Evolutionary conservation across 352 stramenopile genomes (phyloP), one percentile per base, ranked within the genome.

Genomic region (Pythium oligandrum): DNA sequence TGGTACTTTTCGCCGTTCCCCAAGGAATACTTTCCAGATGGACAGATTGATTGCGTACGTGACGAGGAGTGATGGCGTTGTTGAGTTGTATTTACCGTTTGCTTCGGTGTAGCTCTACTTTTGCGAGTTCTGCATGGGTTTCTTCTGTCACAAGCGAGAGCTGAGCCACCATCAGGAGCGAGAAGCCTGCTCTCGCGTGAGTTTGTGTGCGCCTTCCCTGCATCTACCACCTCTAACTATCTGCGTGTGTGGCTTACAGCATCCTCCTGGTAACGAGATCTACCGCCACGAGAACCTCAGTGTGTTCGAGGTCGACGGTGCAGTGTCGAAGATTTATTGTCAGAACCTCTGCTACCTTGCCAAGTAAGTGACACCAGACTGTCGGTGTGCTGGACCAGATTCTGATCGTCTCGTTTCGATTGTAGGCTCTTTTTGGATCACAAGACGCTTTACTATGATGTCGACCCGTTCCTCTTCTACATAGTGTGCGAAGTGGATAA

Each of bases 401-500:
- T 4, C 10, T 48, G 33, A 48, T 9, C 17, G 7, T 33, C 32
- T 11, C 48, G 8, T 31, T 31, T 36, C 49, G n/a, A 9, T 17
- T 52, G 26, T 32, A 87, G 77, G 39, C 76, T 99, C 26, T 99
- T 99, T 64, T 71, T 99, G 40, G 97, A 99, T 77, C 97, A 99
- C 83, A 99, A 99, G 75, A 99, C 97, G 39, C 78, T 99, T 11
- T 99, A 99, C 75, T 99, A 99, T 77, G 97, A 99, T 61, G 97
- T 99, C 3, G 96, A 99, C 61, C 97, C 97, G 35, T 99, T 99
- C 68, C 86, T 98, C 34, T 99, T 99, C 78, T 99, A 99, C 73
- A 83, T 99, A 26, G 81, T 99, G 42, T 98, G 93, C 51, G 88
- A 99, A 60, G 89, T 98, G 2, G 93, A 98, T 69, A 70, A 56